Conservation (phyloP, 2,329 filamentous ascomycete genomes). For the Fusarium sp. region DNA sequence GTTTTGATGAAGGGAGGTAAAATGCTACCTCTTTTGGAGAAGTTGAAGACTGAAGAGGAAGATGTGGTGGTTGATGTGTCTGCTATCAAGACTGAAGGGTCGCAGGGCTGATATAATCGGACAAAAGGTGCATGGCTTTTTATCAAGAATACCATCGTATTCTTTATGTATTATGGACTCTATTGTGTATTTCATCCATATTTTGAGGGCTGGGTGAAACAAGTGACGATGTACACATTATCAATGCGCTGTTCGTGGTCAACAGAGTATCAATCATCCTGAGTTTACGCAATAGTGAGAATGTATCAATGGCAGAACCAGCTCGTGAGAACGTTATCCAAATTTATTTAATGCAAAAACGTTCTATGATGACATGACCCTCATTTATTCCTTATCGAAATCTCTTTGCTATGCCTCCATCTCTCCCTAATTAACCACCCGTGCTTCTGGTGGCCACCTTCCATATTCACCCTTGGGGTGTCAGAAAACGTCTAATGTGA, state of each 20-base stretch:
- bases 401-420: background rate
- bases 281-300: background rate
- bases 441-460: background rate
- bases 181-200: background rate
- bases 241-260: too few relatives aligned
- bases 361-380: constrained; percentile 7
- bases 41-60: background rate
- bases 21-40: constrained; percentile 47
- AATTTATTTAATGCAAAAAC: constrained; percentile 7
- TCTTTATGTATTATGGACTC: background rate
- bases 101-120: background rate
- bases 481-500: too few relatives aligned
- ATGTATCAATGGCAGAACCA: background rate
- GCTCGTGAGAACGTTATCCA: constrained; percentile 13
- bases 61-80: constrained; percentile 3
- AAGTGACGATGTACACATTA: too few relatives aligned
- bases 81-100: constrained; percentile 2
- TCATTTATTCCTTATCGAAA: background rate
- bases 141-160: background rate
- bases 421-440: background rate
- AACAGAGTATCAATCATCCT: too few relatives aligned
- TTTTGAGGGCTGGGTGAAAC: too few relatives aligned
- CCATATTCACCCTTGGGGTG: background rate
- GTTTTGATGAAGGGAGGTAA: constrained; percentile 66
- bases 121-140: too few relatives aligned